Evolutionary conservation across 768 basidiomycete genomes (phyloP).

Genomic region (Naganishia antarctica): DNA sequence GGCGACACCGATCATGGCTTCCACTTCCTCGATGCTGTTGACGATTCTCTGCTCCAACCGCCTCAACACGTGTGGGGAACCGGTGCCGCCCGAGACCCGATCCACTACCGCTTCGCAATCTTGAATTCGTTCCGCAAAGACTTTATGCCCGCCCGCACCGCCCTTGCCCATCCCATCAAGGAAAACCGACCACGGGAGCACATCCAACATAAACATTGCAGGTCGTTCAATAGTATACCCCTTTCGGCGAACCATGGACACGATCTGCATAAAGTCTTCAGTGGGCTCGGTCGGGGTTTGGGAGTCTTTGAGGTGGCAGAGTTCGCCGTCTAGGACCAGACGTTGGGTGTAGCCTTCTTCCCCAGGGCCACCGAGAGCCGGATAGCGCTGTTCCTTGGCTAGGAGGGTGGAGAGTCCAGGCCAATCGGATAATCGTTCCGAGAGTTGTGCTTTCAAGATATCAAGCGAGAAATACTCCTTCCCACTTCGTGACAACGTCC

Average conservation of each 20-base stretch:
- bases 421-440: slow-evolving; percentile 2
- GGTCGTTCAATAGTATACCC: slow-evolving; percentile 31
- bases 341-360: slow-evolving; percentile 30
- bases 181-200: slow-evolving; percentile 29
- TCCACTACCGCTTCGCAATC: slow-evolving; percentile 30
- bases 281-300: slow-evolving; percentile 22
- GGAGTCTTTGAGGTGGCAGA: slow-evolving; percentile 30
- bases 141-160: slow-evolving; percentile 14
- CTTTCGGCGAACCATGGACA: slow-evolving; percentile 36
- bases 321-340: slow-evolving; percentile 46
- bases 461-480: slow-evolving; percentile 37
- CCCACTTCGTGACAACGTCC: slow-evolving; percentile 39
- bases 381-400: neutral
- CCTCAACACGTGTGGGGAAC: slow-evolving; percentile 19
- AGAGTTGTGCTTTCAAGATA: slow-evolving; percentile 33
- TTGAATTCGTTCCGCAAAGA: slow-evolving; percentile 36
- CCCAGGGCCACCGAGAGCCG: neutral
- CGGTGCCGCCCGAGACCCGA: slow-evolving; percentile 30
- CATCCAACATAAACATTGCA: slow-evolving; percentile 40
- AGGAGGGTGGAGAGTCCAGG: neutral
- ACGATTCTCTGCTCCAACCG: slow-evolving; percentile 37
- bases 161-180: neutral
- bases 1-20: slow-evolving; percentile 39
- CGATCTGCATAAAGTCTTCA: slow-evolving; percentile 43
- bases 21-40: slow-evolving; percentile 30